phyloP scores from a whole-genome alignment of 495 filamentous ascomycete genomes.

The Hypoxylon crocopeplum region DNA sequence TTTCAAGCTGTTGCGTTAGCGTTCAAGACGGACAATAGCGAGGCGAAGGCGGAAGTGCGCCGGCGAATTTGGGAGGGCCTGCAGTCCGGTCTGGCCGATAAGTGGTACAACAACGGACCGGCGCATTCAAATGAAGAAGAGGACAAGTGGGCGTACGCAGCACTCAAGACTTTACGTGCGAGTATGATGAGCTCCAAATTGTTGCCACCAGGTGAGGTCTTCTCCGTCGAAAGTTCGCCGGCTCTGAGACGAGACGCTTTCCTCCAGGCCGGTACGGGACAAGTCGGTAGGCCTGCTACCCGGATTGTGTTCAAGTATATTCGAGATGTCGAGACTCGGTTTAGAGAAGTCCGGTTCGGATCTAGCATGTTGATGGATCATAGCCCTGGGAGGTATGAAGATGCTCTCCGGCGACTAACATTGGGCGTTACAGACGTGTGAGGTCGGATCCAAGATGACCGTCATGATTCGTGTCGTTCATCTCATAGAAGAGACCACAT shows the following conservation, averaged over 20 bases:
- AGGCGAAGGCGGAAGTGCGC: conserved; percentile 69
- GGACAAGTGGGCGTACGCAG: conserved; percentile 74
- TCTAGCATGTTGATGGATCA: conserved; percentile 79
- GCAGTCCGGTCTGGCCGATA: conserved; percentile 52
- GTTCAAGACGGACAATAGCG: conserved; percentile 73
- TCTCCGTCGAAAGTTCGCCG: conserved; percentile 68
- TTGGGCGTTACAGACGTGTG: conserved; percentile 40
- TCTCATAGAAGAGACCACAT: too few species aligned
- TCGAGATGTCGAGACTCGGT: conserved; percentile 68
- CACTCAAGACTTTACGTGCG: conserved; percentile 69
- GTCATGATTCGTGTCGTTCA: too few species aligned
- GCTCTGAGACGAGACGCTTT: conserved; percentile 68
- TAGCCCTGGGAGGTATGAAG: conserved; percentile 77
- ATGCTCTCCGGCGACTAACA: conserved; percentile 49
- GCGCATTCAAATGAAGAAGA: conserved; percentile 52
- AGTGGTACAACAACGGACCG: conserved; percentile 49
- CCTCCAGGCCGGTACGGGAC: conserved; percentile 42
- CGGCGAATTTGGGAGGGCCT: conserved; percentile 69
- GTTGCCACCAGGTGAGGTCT: conserved; percentile 78
- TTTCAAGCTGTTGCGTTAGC: conserved; percentile 73
- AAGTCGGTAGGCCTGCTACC: conserved; percentile 67
- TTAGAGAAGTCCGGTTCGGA: conserved; percentile 74
- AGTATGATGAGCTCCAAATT: conserved; percentile 75
- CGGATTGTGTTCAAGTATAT: conserved; percentile 71
- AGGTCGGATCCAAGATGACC: not conserved